Conservation (phyloP, 805 yeast species). For the Starmerella tilneyi region DNA sequence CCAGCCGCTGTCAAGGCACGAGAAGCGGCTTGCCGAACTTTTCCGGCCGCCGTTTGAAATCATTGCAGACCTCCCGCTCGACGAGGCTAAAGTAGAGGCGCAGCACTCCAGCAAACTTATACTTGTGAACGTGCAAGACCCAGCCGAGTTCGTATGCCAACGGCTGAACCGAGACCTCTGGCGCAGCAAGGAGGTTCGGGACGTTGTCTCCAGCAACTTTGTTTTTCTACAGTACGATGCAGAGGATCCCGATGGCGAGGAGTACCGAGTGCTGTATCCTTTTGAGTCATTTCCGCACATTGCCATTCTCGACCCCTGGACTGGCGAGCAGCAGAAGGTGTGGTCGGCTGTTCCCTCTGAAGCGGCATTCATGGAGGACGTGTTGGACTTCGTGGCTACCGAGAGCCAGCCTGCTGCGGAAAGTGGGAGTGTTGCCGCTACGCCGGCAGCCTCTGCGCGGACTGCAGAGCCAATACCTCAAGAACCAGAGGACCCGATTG, state of each 20-base stretch:
- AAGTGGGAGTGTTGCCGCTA: background rate
- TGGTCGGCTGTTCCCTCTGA: constrained; percentile 64
- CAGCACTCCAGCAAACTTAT: constrained; percentile 64
- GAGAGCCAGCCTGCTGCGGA: background rate
- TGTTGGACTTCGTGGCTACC: constrained; percentile 50
- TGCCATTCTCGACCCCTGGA: constrained; percentile 85
- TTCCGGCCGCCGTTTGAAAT: constrained; percentile 93
- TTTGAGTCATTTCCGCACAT: constrained; percentile 69
- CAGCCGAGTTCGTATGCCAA: constrained; percentile 77
- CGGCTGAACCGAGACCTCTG: constrained; percentile 87
- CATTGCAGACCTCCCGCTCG: constrained; percentile 58
- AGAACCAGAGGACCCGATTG: constrained; percentile 30
- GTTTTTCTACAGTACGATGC: constrained; percentile 76
- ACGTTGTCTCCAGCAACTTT: constrained; percentile 54
- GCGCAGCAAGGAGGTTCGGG: constrained; percentile 60
- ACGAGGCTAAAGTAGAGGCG: constrained; percentile 62
- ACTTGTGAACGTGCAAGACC: constrained; percentile 77
- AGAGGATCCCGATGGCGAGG: constrained; percentile 64
- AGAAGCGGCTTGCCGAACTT: constrained; percentile 62
- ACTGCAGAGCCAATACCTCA: background rate
- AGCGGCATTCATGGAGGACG: constrained; percentile 53
- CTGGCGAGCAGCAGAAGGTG: constrained; percentile 75
- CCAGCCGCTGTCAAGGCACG: constrained; percentile 19
- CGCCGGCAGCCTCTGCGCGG: background rate
- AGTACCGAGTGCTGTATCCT: constrained; percentile 63